Conservation (phyloP, 306 rosid species). For the Citrullus amarus region DNA sequence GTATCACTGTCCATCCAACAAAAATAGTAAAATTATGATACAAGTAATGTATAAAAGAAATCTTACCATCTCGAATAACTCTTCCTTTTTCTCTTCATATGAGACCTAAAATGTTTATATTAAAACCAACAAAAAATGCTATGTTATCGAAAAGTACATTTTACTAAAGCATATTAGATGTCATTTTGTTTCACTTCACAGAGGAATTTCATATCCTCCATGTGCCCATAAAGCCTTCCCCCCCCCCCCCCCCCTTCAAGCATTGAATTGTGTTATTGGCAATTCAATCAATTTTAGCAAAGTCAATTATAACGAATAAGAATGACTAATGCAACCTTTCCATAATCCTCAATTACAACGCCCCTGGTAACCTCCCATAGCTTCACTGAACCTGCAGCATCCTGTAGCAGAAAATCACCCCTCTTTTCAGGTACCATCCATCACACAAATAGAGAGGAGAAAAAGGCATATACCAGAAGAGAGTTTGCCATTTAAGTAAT, state of each 20-base stretch:
- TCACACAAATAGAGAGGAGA: background rate
- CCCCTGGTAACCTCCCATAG: slow-evolving; percentile 98
- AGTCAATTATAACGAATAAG: slow-evolving; percentile 9
- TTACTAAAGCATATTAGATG: background rate
- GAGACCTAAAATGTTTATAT: slow-evolving; percentile 50
- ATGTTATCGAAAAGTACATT: background rate
- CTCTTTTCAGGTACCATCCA: background rate
- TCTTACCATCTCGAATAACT: slow-evolving; percentile 87
- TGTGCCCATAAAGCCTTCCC: background rate
- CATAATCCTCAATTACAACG: slow-evolving; percentile 69
- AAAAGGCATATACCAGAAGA: background rate
- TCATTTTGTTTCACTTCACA: background rate
- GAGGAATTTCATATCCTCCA: background rate
- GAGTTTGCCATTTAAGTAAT: slow-evolving; percentile 1
- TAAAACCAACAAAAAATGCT: slow-evolving; percentile 11
- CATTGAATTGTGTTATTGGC: slow-evolving; percentile 9
- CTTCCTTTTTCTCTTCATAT: slow-evolving; percentile 83
- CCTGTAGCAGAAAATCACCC: slow-evolving; percentile 30
- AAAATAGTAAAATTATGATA: slow-evolving; percentile 2
- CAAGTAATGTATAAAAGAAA: slow-evolving; percentile 9
- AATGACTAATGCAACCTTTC: slow-evolving; percentile 50
- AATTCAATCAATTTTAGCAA: slow-evolving; percentile 9
- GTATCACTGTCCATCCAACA: slow-evolving; percentile 11
- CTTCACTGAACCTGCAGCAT: slow-evolving; percentile 88
- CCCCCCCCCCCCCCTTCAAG: background rate